Percentiles rank a stretch among this genome's conserved stretches.
Conservation (phyloP, 441 rosid species). For the Erodium moschatum region DNA sequence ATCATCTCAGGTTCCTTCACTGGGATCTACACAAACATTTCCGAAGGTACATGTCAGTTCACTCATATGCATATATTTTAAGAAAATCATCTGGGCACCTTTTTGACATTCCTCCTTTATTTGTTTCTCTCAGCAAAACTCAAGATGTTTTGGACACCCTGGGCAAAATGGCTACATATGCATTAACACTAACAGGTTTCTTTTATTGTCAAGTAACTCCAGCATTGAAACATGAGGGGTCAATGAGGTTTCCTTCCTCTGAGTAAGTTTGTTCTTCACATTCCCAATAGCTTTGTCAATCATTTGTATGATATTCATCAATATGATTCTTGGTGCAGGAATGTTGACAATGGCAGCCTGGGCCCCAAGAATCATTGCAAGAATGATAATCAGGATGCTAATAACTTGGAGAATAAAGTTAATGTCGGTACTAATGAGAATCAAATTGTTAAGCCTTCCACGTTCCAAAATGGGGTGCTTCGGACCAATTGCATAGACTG, state of each 20-base stretch:
- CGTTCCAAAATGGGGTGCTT: conserved; percentile 76
- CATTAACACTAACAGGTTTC: conserved; percentile 76
- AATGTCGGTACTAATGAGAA: conserved; percentile 36
- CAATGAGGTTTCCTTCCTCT: conserved; percentile 27
- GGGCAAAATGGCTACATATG: conserved; percentile 78
- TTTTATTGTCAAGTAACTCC: conserved; percentile 72
- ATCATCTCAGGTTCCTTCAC: conserved; percentile 62
- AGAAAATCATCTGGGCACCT: neutral
- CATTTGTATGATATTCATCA: neutral
- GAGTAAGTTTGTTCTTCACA: conserved; percentile 44
- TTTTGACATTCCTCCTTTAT: neutral
- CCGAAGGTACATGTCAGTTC: conserved; percentile 44
- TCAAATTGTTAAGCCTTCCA: conserved; percentile 42
- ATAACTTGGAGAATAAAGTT: conserved; percentile 29
- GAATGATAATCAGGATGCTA: conserved; percentile 36
- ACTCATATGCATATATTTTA: neutral
- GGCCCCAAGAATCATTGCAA: conserved; percentile 34
- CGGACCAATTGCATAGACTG: conserved; percentile 99
- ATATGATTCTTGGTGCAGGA: conserved; percentile 27
- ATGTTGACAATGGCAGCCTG: conserved; percentile 28
- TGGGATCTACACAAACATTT: conserved; percentile 81
- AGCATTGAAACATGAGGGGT: conserved; percentile 45
- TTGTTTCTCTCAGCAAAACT: conserved; percentile 54
- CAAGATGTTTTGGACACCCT: conserved; percentile 68
- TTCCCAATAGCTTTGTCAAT: neutral